Evolutionary conservation across 2,329 filamentous ascomycete species (phyloP), one percentile per base, ranked within the genome.

Genomic region (Cercospora janseana): DNA sequence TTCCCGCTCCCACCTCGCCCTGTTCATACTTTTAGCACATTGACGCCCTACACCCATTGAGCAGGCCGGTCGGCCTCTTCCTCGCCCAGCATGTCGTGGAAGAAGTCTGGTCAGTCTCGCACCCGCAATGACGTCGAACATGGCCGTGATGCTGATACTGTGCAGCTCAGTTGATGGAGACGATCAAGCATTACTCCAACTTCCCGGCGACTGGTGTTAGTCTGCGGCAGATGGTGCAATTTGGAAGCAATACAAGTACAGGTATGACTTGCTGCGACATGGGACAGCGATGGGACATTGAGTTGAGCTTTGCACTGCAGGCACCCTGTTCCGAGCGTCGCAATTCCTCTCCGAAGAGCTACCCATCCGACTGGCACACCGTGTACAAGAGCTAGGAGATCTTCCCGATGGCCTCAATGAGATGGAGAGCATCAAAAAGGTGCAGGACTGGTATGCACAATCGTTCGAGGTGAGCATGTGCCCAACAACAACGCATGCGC

Each of bases 281-380:
- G 34, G 16, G 12, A 18, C 15, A 24, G 35, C n/a, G 16, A 37
- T 27, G 15, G 34, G 35, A 32, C 42, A 38, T 34, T n/a, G n/a
- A 49, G 27, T 31, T 32, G 43, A 37, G 20, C 13, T 46, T 32
- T 13, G 8, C 23, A 10, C 4, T 15, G 27, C 47, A 93, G 92
- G 92, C 60, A 98, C 93, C 46, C 79, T 98, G 49, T 98, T 97
- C 75, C 88, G 92, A 69, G 93, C 93, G 45, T 97, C 93, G 20
- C 93, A 97, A 75, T 98, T 98, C 73, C 84, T 98, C 51, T 93
- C 92, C 64, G 93, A 98, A 76, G 93, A 98, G 76, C 83, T 98
- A 18, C 93, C 93, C 60, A 98, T 98, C 65, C 88, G 93, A 46
- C 79, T 98, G 55, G 93, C 93, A 63, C 93, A 98, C 73, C 87